A percentile compares a stretch with the other conserved stretches of the same genome.
Conservation (phyloP, 345 rosid species). For the Euclidium syriacum region DNA sequence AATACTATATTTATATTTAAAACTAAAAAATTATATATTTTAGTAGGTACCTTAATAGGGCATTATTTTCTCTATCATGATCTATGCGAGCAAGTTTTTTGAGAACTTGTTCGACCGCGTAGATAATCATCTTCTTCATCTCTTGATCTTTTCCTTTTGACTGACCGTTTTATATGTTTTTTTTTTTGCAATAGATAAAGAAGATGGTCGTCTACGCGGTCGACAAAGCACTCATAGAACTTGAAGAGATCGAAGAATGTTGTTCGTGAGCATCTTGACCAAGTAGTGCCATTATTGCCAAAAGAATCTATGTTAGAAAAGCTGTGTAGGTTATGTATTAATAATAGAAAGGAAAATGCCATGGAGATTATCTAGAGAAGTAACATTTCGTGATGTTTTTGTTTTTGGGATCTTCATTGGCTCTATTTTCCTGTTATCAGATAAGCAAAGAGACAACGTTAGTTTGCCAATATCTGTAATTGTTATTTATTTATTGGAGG, state of each 20-base stretch:
- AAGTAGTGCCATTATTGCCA: no score
- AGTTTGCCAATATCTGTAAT: neutral
- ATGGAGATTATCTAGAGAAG: neutral
- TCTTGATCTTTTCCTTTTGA: no score
- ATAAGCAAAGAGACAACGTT: neutral
- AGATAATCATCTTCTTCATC: no score
- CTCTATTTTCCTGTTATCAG: neutral
- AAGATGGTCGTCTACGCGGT: conserved; percentile 72
- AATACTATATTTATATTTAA: no score
- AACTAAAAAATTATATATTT: no score
- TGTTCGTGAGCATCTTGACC: no score
- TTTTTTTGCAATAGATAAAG: conserved; percentile 55
- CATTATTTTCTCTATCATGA: no score
- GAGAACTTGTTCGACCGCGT: no score
- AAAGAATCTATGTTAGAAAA: no score
- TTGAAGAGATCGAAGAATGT: conserved; percentile 10
- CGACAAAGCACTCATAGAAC: conserved; percentile 33
- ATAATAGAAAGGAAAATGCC: neutral
- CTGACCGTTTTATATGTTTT: no score
- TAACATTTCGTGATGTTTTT: neutral
- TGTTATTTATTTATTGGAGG: neutral
- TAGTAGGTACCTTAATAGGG: no score
- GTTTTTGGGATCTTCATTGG: neutral
- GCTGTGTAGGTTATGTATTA: neutral
- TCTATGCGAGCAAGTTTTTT: no score